Conservation (phyloP, 2,329 filamentous ascomycete genomes). For the Verticillium zaregamsianum region DNA sequence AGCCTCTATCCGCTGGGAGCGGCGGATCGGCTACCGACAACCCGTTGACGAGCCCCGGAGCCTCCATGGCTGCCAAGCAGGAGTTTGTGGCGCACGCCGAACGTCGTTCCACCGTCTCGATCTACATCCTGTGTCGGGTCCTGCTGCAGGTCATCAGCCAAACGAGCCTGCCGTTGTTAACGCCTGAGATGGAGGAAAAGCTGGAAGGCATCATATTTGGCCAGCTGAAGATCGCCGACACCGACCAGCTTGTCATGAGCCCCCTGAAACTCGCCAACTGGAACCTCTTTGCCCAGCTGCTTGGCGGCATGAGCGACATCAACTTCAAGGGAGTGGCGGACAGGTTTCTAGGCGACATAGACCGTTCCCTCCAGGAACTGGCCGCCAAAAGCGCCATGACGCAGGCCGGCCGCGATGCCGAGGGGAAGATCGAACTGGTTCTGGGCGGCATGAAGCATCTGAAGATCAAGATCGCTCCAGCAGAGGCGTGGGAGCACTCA, state of each 20-base stretch:
- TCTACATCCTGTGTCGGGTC: conserved; percentile 92
- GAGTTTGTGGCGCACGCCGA: conserved; percentile 77
- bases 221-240: conserved; percentile 86
- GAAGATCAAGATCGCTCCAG: conserved; percentile 67
- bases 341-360: conserved; percentile 78
- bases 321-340: conserved; percentile 82
- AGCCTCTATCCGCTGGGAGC: conserved; percentile 31
- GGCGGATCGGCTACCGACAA: conserved; percentile 22
- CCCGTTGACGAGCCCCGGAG: conserved; percentile 21
- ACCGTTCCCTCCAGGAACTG: conserved; percentile 71
- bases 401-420: conserved; percentile 47
- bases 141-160: conserved; percentile 92
- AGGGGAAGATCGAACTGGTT: conserved; percentile 81
- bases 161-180: conserved; percentile 77
- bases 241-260: conserved; percentile 72
- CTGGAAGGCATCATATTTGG: conserved; percentile 94
- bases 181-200: conserved; percentile 87
- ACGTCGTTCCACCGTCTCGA: conserved; percentile 86
- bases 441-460: conserved; percentile 90
- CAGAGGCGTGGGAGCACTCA: conserved; percentile 75
- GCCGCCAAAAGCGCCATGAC: conserved; percentile 61
- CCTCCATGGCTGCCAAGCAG: conserved; percentile 50
- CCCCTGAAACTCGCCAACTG: conserved; percentile 89
- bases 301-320: conserved; percentile 94
- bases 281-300: conserved; percentile 86